phyloP scores from a whole-genome alignment of 495 filamentous ascomycete species.

The Corynascus novoguineensis region DNA sequence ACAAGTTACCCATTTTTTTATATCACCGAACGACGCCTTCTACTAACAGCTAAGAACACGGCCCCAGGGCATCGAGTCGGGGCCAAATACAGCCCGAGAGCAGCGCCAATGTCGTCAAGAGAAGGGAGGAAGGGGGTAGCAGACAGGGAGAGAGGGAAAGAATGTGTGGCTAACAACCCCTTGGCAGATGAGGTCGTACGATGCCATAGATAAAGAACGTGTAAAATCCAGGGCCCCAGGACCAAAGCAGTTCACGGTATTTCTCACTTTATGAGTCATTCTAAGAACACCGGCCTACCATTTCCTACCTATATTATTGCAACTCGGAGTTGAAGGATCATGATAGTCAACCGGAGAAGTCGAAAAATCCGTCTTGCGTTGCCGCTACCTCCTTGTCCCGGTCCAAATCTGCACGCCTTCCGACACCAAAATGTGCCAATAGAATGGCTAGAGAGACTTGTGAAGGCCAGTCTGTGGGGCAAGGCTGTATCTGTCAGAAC shows the following conservation, averaged over 20 bases:
- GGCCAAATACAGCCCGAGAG: not conserved
- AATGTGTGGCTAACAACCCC: too few relatives aligned
- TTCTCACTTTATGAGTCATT: too few relatives aligned
- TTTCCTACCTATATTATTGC: not conserved
- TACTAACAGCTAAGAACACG: slow-evolving; percentile 1
- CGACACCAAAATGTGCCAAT: not conserved
- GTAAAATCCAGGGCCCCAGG: too few relatives aligned
- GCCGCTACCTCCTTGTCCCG: not conserved
- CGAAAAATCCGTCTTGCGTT: not conserved
- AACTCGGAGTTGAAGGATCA: not conserved
- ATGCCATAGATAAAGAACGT: too few relatives aligned
- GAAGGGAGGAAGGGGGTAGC: not conserved
- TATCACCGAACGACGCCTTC: not conserved
- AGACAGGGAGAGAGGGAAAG: not conserved
- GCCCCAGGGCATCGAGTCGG: not conserved
- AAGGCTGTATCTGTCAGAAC: not conserved
- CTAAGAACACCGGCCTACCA: not conserved
- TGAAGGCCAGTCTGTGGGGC: not conserved
- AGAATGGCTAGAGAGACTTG: slow-evolving; percentile 1
- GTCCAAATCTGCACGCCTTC: not conserved
- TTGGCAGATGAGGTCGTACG: too few relatives aligned
- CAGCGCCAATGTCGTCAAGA: not conserved
- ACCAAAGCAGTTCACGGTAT: too few relatives aligned
- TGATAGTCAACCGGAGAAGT: not conserved
- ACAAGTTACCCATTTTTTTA: not conserved